Evolutionary conservation across 805 yeast species (phyloP), one percentile per base, ranked within the genome.

Genomic region (Hanseniaspora occidentalis): DNA sequence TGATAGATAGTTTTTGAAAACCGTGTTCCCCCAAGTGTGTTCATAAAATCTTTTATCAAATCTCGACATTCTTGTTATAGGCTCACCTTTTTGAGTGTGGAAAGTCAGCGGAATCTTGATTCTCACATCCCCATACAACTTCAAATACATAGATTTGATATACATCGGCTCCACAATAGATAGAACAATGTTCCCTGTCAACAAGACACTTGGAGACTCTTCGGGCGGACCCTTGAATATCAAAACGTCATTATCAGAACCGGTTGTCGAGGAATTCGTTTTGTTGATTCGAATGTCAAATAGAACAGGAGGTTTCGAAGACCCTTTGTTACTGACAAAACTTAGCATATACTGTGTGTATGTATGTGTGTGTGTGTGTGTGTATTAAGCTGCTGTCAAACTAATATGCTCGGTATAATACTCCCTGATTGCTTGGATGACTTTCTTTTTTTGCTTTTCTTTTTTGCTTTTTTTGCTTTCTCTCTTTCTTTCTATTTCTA

Each of bases 121-220:
- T 38, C 78, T 69, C 41, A 86, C 54, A 2, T 78, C 77, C 2
- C 88, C 84, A 42, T 74, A 71, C 19, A 92, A 56, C 45, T 77
- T 71, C 40, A 92, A 60, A 4, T 74, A 58, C 45, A 92, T 59
- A 48, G 71, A 73, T 53, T 75, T 79, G 39, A 89, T 69, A 13
- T 75, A 60, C 42, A 84, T 62, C 2, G 95, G 84, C 47, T 89
- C 97, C 10, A 70, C 66, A 1, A 84, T 75, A 1, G 88, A 71
- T 20, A 92, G 60, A 1, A 80, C 86, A 19, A 92, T 77, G 9
- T 75, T 75, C 3, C 98, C 98, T 1, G 80, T 64, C 21, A 92
- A 58, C 6, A 81, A 62, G 3, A 75, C 83, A 2, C 95, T 77
- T 23, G 84, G 69, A 0, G 96, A 95, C 39, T 79, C 88, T 26